Evolutionary conservation across 2,329 filamentous ascomycete genomes (phyloP), one percentile per base, ranked within the genome.

Genomic region (Cercospora zeina): DNA sequence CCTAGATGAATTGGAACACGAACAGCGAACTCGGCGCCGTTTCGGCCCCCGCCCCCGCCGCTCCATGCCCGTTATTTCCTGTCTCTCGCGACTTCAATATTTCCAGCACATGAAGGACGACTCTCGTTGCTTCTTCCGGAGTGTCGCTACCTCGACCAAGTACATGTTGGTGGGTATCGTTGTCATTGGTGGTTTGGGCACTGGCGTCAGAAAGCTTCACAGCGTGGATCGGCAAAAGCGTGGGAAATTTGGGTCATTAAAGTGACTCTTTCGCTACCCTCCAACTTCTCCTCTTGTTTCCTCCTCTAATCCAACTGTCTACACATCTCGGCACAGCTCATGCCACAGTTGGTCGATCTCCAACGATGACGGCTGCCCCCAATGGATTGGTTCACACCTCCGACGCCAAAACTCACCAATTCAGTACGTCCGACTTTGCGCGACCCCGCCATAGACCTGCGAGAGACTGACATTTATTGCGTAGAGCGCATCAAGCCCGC

Each of bases 401-500:
- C 67, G 64, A 65, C 54, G 63, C 56, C n/a, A 50, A 62, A 53
- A 62, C 56, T 21, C 33, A 19, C 7, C 56, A 61, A 39, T 69
- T 68, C 64, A 62, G 67, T 68, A 55, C 54, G 57, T 47, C 27
- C n/a, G 27, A 49, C 45, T 37, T 37, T 7, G 9, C 13, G n/a
- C 14, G 0, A 51, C 33, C 30, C 9, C 47, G 9, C 56, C 31
- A 39, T 51, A 0, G 4, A 16, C 19, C 3, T 49, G 10, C 31
- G 11, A 47, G 8, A 62, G 8, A 61, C 65, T 67, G 57, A 68
- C 59, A 19, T 30, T 5, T 24, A 42, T 8, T 13, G 10, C 7
- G 14, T 62, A 74, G 72, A 68, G 64, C 66, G 72, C 59, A 70
- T 71, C 42, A 71, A 66, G 33, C 68, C 72, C 10, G 57, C 62